Evolutionary conservation across 2,329 filamentous ascomycete species (phyloP).

Genomic region (Cercospora sp.): DNA sequence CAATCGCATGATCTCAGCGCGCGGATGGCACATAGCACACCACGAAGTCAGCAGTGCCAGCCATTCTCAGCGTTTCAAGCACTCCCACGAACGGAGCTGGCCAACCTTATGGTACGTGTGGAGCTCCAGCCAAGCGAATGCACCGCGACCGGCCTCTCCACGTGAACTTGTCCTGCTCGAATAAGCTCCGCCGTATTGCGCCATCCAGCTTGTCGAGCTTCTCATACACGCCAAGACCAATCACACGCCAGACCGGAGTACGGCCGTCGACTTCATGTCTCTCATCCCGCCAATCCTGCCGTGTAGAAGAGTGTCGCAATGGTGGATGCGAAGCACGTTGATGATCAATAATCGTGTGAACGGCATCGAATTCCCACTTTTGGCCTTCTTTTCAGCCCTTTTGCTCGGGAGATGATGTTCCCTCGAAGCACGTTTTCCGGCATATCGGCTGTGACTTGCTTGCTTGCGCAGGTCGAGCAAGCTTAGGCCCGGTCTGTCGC

Average conservation of each 20-base stretch:
- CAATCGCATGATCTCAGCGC: no score
- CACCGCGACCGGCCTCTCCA: not conserved
- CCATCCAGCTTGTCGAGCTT: constrained; percentile 31
- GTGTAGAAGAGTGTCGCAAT: constrained; percentile 17
- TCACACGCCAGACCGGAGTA: constrained; percentile 12
- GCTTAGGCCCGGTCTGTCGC: not conserved
- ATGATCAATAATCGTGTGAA: not conserved
- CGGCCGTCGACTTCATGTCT: constrained; percentile 1
- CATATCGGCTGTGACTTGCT: not conserved
- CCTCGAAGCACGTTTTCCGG: not conserved
- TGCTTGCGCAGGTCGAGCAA: not conserved
- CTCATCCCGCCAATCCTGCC: not conserved
- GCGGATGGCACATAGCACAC: no score
- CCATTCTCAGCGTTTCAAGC: no score
- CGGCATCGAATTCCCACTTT: not conserved
- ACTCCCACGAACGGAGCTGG: no score
- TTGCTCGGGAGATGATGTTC: not conserved
- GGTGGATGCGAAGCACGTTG: constrained; percentile 20
- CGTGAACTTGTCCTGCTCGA: not conserved
- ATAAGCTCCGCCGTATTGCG: constrained; percentile 17
- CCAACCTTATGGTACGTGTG: no score
- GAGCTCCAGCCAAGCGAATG: no score
- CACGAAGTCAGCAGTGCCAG: no score
- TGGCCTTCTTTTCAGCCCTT: not conserved
- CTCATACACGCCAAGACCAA: constrained; percentile 29